Percentiles rank a stretch among this genome's conserved stretches.
These are phyloP conservation scores for Mycothermus thermophilus DNA, from an alignment of 495 filamentous ascomycete species.

Conservation along the genomic window DNA sequence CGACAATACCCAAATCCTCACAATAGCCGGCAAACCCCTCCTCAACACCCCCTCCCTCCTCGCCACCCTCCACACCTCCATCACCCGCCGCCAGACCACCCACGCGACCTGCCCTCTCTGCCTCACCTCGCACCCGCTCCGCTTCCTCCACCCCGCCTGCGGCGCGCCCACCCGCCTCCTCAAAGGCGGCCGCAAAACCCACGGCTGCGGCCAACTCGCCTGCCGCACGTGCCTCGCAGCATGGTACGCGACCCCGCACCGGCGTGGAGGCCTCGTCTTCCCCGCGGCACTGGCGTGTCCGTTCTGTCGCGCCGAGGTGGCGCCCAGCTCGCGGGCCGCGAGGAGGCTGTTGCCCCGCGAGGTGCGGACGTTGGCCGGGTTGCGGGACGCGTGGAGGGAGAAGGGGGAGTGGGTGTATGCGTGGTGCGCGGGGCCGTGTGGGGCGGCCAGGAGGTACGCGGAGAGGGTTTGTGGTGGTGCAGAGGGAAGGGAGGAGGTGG, in stretches of 20 bases:
- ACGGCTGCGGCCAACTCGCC: slow-evolving; percentile 10
- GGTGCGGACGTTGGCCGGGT: slow-evolving; percentile 5
- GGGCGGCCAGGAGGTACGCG: slow-evolving; percentile 19
- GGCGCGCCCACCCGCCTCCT: too few relatives aligned
- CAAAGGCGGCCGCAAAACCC: too few relatives aligned
- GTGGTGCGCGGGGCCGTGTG: slow-evolving; percentile 25
- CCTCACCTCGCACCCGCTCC: slow-evolving; percentile 21
- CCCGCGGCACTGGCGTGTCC: slow-evolving; percentile 28
- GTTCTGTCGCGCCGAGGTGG: slow-evolving; percentile 34
- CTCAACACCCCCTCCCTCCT: slow-evolving; percentile 23
- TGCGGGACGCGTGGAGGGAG: slow-evolving; percentile 19
- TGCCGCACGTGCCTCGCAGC: slow-evolving; percentile 9
- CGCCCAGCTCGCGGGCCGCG: slow-evolving; percentile 20
- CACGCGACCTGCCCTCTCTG: slow-evolving; percentile 26
- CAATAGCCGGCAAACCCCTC: slow-evolving; percentile 25
- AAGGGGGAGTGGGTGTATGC: slow-evolving; percentile 26
- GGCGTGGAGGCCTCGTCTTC: slow-evolving; percentile 27
- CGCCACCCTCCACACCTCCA: slow-evolving; percentile 17
- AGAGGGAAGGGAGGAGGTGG: slow-evolving; percentile 1
- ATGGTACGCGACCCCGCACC: slow-evolving; percentile 19
- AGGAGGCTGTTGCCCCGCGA: slow-evolving; percentile 11
- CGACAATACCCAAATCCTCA: too few relatives aligned
- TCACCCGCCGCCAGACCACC: slow-evolving; percentile 21
- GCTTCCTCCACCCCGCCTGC: slow-evolving; percentile 11
- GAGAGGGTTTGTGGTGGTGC: slow-evolving; percentile 6